Evolutionary conservation across 1,284 basidiomycete genomes (phyloP), one percentile per base, ranked within the genome.

Genomic region (Heterobasidion parviporum): DNA sequence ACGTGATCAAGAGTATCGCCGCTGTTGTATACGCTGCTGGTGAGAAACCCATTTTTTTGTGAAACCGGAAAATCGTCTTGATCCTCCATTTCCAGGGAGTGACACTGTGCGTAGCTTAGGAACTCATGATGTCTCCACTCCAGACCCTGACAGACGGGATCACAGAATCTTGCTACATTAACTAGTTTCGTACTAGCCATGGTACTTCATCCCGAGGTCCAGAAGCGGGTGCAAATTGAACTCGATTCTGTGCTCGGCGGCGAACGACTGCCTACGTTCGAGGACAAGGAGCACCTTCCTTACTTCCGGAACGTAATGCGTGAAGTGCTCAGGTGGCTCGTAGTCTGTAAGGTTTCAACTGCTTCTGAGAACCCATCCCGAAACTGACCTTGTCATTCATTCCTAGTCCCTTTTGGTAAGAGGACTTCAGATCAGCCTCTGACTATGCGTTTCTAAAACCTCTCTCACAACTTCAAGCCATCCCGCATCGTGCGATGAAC

Each of bases 91-190:
- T 41, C 8, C 1, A 48, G 46, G 46, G 10, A 48, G 46, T 7
- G 46, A 48, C 43, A 15, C 45, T 46, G 55, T 52, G 44, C 38
- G 38, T 41, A 41, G 38, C n/a, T n/a, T 7, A n/a, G 38, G 10
- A 1, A n/a, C n/a, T 8, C 12, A 49, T 38, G n/a, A 9, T 36
- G 12, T 20, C 33, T 44, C 12, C 38, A n/a, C n/a, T 49, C 12
- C 33, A 52, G 2, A 52, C 51, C 45, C 47, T 56, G 43, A 54
- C 51, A 18, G 20, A 53, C 41, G 51, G 47, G 45, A 52, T 54
- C 51, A 2, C 41, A 78, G 73, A 79, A 70, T 2, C 71, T 75
- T 36, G 72, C 76, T 10, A 67, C 69, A 1, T 61, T 77, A 56
- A 68, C 69, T 16, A 68, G 72, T 3, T 75, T 75, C 44, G 54